Percentiles rank a stretch among this genome's conserved stretches.
Evolutionary conservation across 163 green algal species (phyloP).

Genomic region (Chlamydomonas reinhardtii): DNA sequence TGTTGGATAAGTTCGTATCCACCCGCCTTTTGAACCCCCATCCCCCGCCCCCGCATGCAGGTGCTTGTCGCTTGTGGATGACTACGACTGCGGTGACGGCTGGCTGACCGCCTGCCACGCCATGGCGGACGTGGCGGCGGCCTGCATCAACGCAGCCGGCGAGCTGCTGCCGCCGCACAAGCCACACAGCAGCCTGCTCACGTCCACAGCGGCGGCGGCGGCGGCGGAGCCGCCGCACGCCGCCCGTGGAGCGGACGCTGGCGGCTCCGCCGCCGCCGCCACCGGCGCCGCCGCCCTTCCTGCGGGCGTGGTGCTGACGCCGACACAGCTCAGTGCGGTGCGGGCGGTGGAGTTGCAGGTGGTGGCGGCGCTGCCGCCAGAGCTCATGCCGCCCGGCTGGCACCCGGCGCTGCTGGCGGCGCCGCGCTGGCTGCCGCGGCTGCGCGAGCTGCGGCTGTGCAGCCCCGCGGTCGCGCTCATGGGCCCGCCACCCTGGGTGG

Average conservation of each 20-base stretch:
- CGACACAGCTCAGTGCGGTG: not conserved
- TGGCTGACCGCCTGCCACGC: slow-evolving; percentile 17
- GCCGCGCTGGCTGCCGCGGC: not conserved
- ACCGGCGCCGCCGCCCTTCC: not conserved
- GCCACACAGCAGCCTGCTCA: no score
- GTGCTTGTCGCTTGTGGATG: not conserved
- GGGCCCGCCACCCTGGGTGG: slow-evolving; percentile 16
- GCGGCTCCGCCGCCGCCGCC: no score
- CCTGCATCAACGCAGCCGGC: no score
- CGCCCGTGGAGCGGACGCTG: not conserved
- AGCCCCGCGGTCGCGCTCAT: not conserved
- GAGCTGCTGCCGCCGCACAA: not conserved
- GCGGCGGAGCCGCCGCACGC: no score
- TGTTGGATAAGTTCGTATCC: no score
- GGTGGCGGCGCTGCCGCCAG: not conserved
- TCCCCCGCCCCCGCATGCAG: not conserved
- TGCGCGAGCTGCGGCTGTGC: not conserved
- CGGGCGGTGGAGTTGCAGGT: not conserved
- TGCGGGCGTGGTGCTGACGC: no score
- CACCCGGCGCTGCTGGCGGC: not conserved
- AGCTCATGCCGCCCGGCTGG: not conserved
- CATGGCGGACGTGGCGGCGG: not conserved
- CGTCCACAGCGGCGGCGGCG: no score
- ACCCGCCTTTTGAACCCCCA: no score
- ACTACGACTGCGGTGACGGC: not conserved